Conservation (phyloP, 495 filamentous ascomycete genomes). For the Xylaria venustula region DNA sequence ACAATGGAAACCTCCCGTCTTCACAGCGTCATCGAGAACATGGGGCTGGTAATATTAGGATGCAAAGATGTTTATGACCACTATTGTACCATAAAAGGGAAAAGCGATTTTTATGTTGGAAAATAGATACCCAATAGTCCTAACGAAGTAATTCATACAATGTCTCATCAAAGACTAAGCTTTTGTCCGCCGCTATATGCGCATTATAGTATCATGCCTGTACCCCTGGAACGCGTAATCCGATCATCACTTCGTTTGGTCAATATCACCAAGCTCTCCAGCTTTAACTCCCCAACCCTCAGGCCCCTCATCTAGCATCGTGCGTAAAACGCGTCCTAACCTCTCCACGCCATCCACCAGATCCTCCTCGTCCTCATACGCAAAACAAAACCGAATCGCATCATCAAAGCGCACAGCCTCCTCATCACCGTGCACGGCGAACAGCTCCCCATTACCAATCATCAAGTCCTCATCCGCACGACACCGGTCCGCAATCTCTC, state of each 20-base stretch:
- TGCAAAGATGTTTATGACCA: neutral
- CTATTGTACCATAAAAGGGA: neutral
- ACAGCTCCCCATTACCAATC: slow-evolving; percentile 62
- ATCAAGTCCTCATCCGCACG: slow-evolving; percentile 58
- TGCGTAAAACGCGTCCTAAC: slow-evolving; percentile 49
- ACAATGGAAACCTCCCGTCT: slow-evolving; percentile 94
- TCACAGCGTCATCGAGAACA: slow-evolving; percentile 81
- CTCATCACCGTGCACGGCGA: slow-evolving; percentile 63
- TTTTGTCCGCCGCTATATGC: neutral
- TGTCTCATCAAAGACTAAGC: neutral
- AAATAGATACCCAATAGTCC: slow-evolving; percentile 13
- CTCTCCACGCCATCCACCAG: slow-evolving; percentile 68
- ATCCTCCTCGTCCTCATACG: slow-evolving; percentile 69
- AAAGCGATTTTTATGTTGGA: neutral
- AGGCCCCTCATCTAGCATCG: slow-evolving; percentile 13
- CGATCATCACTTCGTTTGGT: slow-evolving; percentile 8
- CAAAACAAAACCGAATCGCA: slow-evolving; percentile 66
- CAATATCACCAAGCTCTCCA: neutral
- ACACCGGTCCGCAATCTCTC: slow-evolving; percentile 54
- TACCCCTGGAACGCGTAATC: neutral
- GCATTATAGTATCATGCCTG: neutral
- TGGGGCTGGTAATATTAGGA: slow-evolving; percentile 79
- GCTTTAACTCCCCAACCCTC: neutral
- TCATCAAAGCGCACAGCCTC: slow-evolving; percentile 48
- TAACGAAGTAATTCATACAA: neutral